Conservation (phyloP, 768 basidiomycete genomes). For the Macrolepiota fuliginosa region DNA sequence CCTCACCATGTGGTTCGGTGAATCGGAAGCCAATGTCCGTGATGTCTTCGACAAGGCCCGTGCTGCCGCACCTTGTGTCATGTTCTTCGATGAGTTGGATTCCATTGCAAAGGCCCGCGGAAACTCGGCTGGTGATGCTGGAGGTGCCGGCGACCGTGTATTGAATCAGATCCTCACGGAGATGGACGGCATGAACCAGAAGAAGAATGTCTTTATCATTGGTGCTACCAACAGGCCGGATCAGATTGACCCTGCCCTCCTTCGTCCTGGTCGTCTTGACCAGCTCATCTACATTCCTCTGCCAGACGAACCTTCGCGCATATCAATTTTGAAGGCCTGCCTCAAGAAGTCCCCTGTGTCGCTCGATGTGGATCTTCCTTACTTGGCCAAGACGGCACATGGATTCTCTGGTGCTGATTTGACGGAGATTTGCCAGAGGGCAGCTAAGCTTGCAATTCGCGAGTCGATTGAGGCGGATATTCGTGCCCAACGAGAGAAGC, state of each 20-base stretch:
- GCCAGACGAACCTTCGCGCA: conserved; percentile 88
- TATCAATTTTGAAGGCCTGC: conserved; percentile 87
- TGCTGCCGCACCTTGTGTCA: conserved; percentile 98
- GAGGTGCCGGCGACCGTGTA: conserved; percentile 97
- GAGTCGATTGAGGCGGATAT: conserved; percentile 95
- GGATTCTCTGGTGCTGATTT: conserved; percentile 99
- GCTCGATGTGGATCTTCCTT: conserved; percentile 75
- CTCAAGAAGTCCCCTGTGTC: conserved; percentile 92
- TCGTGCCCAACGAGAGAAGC: conserved; percentile 70
- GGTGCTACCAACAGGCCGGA: conserved; percentile 97
- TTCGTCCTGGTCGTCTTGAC: conserved; percentile 97
- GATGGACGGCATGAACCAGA: conserved; percentile 98
- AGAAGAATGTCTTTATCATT: conserved; percentile 99
- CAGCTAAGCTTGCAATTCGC: conserved; percentile 95
- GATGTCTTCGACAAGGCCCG: conserved; percentile 99
- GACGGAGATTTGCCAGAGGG: conserved; percentile 98
- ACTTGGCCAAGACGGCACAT: conserved; percentile 90
- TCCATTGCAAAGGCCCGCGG: conserved; percentile 99
- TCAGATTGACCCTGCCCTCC: conserved; percentile 89
- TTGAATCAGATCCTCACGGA: conserved; percentile 96
- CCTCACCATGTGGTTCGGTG: conserved; percentile 99
- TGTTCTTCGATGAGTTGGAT: conserved; percentile 99
- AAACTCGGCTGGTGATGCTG: conserved; percentile 83
- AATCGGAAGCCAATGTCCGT: conserved; percentile 99
- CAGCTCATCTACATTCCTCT: conserved; percentile 99